Evolutionary conservation across 75 land plant genomes (phyloP).

Genomic region (Sequoiadendron giganteum): DNA sequence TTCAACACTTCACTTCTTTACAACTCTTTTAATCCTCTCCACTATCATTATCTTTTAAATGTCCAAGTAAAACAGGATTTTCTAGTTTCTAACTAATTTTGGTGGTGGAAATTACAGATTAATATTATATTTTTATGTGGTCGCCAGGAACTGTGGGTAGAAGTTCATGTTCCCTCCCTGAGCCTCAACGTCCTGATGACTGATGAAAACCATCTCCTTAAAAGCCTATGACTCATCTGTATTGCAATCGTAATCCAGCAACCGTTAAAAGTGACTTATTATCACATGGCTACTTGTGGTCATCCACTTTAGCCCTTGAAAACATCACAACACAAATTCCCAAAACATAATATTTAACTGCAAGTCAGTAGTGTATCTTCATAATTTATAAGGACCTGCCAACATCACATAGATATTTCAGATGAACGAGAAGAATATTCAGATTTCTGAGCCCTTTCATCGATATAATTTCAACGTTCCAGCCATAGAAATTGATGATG

Average conservation of each 20-base stretch:
- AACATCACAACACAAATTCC: not conserved
- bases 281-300: not conserved
- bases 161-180: no score
- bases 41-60: no score
- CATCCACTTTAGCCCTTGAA: not conserved
- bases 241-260: not conserved
- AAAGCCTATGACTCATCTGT: not conserved
- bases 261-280: not conserved
- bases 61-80: no score
- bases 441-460: not conserved
- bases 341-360: not conserved
- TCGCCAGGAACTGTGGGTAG: no score
- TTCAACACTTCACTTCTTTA: no score
- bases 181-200: no score
- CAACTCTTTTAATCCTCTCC: no score
- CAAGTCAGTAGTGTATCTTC: not conserved
- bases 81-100: no score
- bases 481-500: not conserved
- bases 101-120: no score
- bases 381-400: not conserved
- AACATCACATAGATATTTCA: not conserved
- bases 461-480: not conserved
- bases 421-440: not conserved
- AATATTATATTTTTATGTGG: no score
- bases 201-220: no score